Evolutionary conservation across 2,329 filamentous ascomycete genomes (phyloP), one percentile per base, ranked within the genome.

Genomic region (Aspergillus uvarum): DNA sequence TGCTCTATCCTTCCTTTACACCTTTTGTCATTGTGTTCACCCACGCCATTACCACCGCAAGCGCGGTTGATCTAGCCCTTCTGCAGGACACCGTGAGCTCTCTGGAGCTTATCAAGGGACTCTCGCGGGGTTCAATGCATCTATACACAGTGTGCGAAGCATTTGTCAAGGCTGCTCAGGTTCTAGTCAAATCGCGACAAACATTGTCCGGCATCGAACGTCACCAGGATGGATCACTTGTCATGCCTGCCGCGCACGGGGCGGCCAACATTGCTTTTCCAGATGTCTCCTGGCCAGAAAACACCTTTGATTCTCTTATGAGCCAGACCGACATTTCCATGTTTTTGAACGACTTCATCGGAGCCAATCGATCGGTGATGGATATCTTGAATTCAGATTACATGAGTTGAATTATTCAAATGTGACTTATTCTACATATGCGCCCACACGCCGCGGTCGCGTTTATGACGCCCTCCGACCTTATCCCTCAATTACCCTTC

Each of bases 301-400:
- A 67, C 29, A 63, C 62, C 35, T 60, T 68, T 21, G 67, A 67
- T 14, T 62, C 59, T 2, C 61, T 54, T 11, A 63, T 70, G 58
- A 67, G 64, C 26, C 66, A 68, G 32, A 58, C 62, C 16, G 68
- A 70, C 47, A 66, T 70, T 31, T 69, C 65, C 11, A 62, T 67
- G 57, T 70, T 70, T n/a, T 47, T 70, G 47, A 70, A 70, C 50
- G 67, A 70, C 22, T 70, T 70, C 47, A 65, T 70, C n/a, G 68
- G 67, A 1, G 60, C 68, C 5, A 66, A 66, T 24, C 60, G 68
- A 53, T 67, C 67, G 1, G 68, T 65, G 16, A 68, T 68, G 63
- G 68, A 68, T 59, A 67, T 70, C 52, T 53, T 68, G 26, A 67
- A 63, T 22, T 64, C 63, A 21, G 58, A 61, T 19, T 65, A 63